phyloP scores from a whole-genome alignment of 768 basidiomycete species.

The Termitomyces sp. region DNA sequence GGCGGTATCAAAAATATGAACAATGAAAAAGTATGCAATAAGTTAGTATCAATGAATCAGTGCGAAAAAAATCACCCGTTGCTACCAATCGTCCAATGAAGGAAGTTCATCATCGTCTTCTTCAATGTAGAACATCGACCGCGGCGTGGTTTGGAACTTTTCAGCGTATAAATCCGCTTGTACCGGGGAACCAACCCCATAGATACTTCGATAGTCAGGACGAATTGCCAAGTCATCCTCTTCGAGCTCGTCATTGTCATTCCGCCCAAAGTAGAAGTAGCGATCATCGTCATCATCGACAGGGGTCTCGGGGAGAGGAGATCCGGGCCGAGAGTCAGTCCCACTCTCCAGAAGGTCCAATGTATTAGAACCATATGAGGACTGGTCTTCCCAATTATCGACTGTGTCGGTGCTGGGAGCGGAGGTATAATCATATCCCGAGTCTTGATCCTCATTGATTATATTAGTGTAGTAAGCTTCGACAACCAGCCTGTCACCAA shows the following conservation, averaged over 20 bases:
- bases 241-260: conserved; percentile 11
- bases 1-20: not conserved
- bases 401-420: not conserved
- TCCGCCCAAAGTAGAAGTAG: conserved; percentile 9
- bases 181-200: not conserved
- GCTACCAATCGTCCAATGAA: conserved; percentile 42
- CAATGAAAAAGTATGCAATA: conserved; percentile 6
- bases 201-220: conserved; percentile 4
- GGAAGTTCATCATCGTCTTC: conserved; percentile 41
- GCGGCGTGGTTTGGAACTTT: conserved; percentile 17
- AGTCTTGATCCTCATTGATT: conserved; percentile 22
- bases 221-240: conserved; percentile 5
- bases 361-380: not conserved
- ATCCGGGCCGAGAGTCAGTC: conserved; percentile 19
- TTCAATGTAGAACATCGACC: conserved; percentile 25
- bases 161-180: conserved; percentile 7
- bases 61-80: not conserved
- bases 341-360: conserved; percentile 19
- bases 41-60: conserved; percentile 5
- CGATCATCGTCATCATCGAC: conserved; percentile 22
- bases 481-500: conserved; percentile 33
- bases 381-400: not conserved
- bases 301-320: conserved; percentile 25
- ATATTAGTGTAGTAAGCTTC: conserved; percentile 23
- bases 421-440: not conserved